These are phyloP conservation scores for Flaveria robusta DNA, from an alignment of 129 eudicot species.

Conservation along the genomic window DNA sequence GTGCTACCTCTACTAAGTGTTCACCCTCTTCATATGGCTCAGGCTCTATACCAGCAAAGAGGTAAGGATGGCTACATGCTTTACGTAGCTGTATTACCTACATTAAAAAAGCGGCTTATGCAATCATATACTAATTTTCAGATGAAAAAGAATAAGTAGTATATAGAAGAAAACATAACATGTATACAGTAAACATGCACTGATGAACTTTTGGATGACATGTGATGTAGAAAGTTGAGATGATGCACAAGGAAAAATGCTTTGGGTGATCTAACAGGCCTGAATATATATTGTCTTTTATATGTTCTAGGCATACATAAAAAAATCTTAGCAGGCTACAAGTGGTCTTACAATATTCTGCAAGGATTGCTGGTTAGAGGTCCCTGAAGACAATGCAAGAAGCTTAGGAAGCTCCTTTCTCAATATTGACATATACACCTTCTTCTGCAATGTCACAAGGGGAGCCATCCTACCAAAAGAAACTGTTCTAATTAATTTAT, in stretches of 20 bases:
- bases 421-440: conserved; percentile 83
- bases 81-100: conserved; percentile 95
- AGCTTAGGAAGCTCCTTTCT: conserved; percentile 87
- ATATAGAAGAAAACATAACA: conserved; percentile 10
- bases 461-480: conserved; percentile 72
- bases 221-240: neutral
- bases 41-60: conserved; percentile 96
- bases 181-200: neutral
- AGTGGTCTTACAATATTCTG: conserved; percentile 76
- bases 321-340: conserved; percentile 2
- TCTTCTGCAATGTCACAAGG: conserved; percentile 71
- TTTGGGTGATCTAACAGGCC: neutral
- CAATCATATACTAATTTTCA: conserved; percentile 7
- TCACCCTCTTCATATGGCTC: conserved; percentile 99
- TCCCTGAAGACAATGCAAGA: conserved; percentile 79
- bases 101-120: conserved; percentile 13
- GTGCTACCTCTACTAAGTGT: conserved; percentile 87
- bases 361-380: conserved; percentile 67
- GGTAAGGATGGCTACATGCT: conserved; percentile 99
- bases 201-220: neutral
- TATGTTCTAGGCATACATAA: conserved; percentile 8
- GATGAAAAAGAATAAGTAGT: conserved; percentile 1
- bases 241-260: neutral
- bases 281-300: neutral
- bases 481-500: neutral